Evolutionary conservation across 176 grass and related monocot species (phyloP).

Genomic region (Oryza longistaminata): DNA sequence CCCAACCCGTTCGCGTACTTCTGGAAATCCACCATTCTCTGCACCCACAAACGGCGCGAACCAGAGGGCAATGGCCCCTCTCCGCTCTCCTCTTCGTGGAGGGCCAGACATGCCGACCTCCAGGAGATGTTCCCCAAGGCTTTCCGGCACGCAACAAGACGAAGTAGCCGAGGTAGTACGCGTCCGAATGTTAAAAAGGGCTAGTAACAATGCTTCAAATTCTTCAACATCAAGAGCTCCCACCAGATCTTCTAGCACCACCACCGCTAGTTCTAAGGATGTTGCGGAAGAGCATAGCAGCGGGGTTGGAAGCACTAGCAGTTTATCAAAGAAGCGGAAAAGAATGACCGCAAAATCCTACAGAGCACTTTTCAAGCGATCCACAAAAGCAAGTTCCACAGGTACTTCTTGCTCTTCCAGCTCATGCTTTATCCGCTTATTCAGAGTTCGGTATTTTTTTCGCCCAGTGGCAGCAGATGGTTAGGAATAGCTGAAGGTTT

Average conservation of each 20-base stretch:
- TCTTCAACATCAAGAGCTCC: background rate
- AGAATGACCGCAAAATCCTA: slow-evolving; percentile 8
- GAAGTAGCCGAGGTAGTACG: background rate
- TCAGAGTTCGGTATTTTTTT: background rate
- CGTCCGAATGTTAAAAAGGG: background rate
- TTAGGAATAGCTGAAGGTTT: slow-evolving; percentile 26
- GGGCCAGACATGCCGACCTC: background rate
- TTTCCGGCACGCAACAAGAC: background rate
- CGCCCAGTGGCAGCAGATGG: background rate
- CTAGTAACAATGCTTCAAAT: background rate
- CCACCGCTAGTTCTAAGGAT: background rate
- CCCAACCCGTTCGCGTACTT: background rate
- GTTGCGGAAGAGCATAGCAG: background rate
- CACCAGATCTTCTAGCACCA: background rate
- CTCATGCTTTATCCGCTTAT: background rate
- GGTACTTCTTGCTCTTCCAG: slow-evolving; percentile 27
- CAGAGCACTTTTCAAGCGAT: background rate
- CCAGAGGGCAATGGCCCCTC: background rate
- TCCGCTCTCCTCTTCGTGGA: background rate
- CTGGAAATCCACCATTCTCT: background rate
- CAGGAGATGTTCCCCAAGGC: slow-evolving; percentile 9
- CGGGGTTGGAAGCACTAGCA: background rate
- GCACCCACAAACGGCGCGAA: background rate
- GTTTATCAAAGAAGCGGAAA: slow-evolving; percentile 29
- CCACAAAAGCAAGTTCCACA: background rate